Percentiles rank a stretch among this genome's conserved stretches.
phyloP scores from a whole-genome alignment of 2,329 filamentous ascomycete species.

The Bertia moriformis region DNA sequence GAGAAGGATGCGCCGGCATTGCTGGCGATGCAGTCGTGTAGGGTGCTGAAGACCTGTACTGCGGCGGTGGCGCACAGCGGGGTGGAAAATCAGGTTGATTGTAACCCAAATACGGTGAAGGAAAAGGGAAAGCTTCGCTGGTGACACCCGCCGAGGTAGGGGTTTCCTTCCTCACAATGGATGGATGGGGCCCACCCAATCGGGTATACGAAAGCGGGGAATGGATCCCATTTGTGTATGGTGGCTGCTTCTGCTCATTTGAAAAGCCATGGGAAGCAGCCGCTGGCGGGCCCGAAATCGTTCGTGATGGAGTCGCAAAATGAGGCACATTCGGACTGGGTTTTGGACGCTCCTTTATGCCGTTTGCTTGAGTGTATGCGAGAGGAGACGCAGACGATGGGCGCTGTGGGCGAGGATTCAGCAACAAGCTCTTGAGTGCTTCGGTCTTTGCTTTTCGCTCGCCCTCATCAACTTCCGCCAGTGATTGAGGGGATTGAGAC shows the following conservation, averaged over 20 bases:
- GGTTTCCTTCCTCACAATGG: background rate
- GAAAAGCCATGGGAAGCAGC: background rate
- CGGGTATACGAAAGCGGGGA: background rate
- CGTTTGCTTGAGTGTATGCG: background rate
- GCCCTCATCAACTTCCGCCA: conserved; percentile 18
- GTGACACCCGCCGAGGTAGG: background rate
- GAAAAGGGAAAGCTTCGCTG: background rate
- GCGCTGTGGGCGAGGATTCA: conserved; percentile 22
- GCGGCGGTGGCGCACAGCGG: background rate
- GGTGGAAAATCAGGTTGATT: background rate
- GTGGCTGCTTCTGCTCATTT: background rate
- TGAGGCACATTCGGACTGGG: background rate
- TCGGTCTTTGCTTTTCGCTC: conserved; percentile 24
- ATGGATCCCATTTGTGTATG: background rate
- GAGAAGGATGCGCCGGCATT: conserved; percentile 3
- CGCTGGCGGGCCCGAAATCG: background rate
- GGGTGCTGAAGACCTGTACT: too few relatives aligned
- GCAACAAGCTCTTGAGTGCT: conserved; percentile 25
- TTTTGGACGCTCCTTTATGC: conserved; percentile 3
- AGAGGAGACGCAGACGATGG: conserved; percentile 13
- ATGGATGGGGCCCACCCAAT: background rate
- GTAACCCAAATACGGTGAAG: background rate
- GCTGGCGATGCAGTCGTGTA: too few relatives aligned
- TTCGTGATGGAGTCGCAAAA: background rate
- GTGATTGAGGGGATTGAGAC: conserved; percentile 11